These are phyloP conservation scores for Acer yangbiense DNA, from an alignment of 345 rosid species.

Conservation along the genomic window DNA sequence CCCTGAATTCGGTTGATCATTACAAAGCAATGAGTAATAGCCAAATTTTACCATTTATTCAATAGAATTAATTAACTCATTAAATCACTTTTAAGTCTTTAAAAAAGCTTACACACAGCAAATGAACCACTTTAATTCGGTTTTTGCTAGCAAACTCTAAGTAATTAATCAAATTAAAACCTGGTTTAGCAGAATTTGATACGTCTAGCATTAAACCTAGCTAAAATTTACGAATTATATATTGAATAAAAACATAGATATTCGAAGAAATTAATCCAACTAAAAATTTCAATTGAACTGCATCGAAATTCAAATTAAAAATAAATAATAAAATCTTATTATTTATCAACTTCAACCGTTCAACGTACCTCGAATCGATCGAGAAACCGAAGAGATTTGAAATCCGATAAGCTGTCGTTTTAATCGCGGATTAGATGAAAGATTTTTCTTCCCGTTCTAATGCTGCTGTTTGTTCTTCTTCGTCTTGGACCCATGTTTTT, in stretches of 20 bases:
- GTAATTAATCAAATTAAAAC: background rate
- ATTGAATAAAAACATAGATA: background rate
- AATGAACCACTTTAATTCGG: background rate
- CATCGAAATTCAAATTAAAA: background rate
- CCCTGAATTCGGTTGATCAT: background rate
- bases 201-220: background rate
- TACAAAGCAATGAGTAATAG: background rate
- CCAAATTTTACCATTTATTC: background rate
- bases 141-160: background rate
- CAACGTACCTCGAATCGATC: conserved; percentile 15
- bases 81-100: background rate
- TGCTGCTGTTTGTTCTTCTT: background rate
- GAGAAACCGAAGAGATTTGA: background rate
- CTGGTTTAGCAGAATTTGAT: background rate
- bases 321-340: background rate
- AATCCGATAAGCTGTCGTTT: background rate
- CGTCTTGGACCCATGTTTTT: background rate
- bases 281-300: conserved; percentile 3
- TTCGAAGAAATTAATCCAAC: conserved; percentile 1
- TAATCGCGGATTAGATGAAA: background rate
- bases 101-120: background rate
- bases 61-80: background rate
- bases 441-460: background rate
- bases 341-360: background rate
- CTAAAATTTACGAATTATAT: background rate